Evolutionary conservation across 2,329 filamentous ascomycete species (phyloP), one percentile per base, ranked within the genome.

Genomic region (Hortaea sp.): DNA sequence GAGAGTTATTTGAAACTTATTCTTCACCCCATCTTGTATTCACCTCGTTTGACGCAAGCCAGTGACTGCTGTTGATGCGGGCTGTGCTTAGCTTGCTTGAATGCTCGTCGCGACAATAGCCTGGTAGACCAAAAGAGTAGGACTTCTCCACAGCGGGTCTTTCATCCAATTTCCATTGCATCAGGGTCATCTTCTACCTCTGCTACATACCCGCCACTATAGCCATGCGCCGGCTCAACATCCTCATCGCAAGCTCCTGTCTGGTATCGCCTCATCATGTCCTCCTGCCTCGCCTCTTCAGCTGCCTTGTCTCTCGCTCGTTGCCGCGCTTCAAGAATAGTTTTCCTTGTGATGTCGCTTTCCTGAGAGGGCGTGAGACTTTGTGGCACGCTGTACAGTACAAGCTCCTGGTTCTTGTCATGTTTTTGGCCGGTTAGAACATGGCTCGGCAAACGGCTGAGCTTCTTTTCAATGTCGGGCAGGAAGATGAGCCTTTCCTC

Each of bases 391-490:
- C 75, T 78, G 67, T 97, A 97, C 34, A 97, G 77, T 11, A 98
- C 84, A 51, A 97, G 58, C 61, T 79, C 72, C 63, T 77, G 92
- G 42, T 62, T 54, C 52, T 74, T 75, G 4, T 74, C 78, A 32
- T 78, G 64, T 50, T 73, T 73, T 4, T 66, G 62, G 38, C 66
- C 63, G n/a, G 63, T 70, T 5, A 89, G 74, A 39, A 94, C 63
- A 12, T 81, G 76, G 39, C 72, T 80, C 43, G 88, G 86, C 50
- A 83, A 82, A 48, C 77, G 74, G 51, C 75, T 75, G 44, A 97
- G 74, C 61, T 86, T 84, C 66, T 85, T 87, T 62, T 90, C 84
- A 45, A 97, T 85, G 62, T 94, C 86, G 0, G 88, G 82, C 0
- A 94, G 75, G 69, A 95, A 88, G 60, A 89, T 74, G 41, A 94